Evolutionary conservation across 2,329 filamentous ascomycete species (phyloP).

Genomic region (Cercospora berteroae): DNA sequence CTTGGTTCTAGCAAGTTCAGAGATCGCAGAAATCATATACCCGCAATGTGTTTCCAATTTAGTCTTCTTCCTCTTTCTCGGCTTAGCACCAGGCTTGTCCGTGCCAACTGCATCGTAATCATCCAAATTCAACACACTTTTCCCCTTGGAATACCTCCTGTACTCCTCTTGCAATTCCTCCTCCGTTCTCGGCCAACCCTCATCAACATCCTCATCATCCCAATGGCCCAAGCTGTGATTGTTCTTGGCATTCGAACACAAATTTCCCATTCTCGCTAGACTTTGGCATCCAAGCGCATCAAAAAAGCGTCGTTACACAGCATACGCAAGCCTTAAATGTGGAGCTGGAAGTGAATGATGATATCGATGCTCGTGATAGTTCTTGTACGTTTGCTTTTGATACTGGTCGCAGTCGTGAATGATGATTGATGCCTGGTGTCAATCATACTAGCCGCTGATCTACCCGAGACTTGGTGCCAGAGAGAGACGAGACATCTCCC

Average conservation of each 20-base stretch:
- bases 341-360: background rate
- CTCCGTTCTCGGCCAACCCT: background rate
- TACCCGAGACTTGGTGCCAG: background rate
- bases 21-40: constrained; percentile 21
- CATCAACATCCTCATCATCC: background rate
- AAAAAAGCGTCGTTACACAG: background rate
- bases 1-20: background rate
- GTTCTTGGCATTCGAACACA: background rate
- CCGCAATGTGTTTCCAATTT: constrained; percentile 9
- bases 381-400: background rate
- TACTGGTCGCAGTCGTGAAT: background rate
- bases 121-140: background rate
- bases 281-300: background rate
- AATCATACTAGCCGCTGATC: background rate
- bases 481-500: background rate
- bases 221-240: background rate
- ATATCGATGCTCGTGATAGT: background rate
- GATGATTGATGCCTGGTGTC: background rate
- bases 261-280: background rate
- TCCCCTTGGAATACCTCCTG: background rate
- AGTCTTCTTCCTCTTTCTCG: background rate
- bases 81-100: background rate
- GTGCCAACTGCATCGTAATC: background rate
- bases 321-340: background rate
- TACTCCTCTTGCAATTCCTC: background rate